These are phyloP conservation scores for Xylariaceae sp. DNA, from an alignment of 2,329 filamentous ascomycete species.

Conservation along the genomic window DNA sequence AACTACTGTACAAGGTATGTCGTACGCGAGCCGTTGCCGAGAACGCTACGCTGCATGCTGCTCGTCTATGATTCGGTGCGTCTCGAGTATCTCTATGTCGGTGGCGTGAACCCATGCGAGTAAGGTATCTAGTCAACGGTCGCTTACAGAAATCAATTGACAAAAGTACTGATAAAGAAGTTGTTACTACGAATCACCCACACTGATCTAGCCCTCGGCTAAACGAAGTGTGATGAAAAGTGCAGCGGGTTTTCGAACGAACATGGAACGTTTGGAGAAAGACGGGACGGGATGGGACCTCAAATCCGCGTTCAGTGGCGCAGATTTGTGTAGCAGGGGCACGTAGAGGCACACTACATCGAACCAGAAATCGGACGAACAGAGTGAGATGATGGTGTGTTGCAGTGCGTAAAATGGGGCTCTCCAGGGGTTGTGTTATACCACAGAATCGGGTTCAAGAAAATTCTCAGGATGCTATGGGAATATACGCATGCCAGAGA, in stretches of 20 bases:
- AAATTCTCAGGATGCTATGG: neutral
- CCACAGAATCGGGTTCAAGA: constrained; percentile 13
- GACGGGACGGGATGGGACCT: constrained; percentile 5
- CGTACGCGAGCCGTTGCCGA: no score
- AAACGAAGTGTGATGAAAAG: constrained; percentile 4
- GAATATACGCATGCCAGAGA: no score
- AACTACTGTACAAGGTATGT: neutral
- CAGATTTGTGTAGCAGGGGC: constrained; percentile 1
- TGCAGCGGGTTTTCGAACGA: neutral
- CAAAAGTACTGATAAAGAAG: no score
- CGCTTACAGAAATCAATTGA: no score
- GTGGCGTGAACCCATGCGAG: no score
- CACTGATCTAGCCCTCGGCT: no score
- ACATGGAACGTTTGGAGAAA: neutral
- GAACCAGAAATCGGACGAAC: neutral
- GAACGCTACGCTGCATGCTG: neutral
- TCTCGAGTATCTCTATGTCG: no score
- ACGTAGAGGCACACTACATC: no score
- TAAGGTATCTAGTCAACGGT: no score
- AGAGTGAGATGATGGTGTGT: neutral
- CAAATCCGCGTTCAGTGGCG: neutral
- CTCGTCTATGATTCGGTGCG: no score
- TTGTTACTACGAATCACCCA: no score
- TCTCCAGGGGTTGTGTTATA: neutral
- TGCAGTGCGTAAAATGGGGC: neutral